These are phyloP conservation scores for Herpetomonas samuelpessoai DNA, from an alignment of 208 protist species.

Conservation along the genomic window DNA sequence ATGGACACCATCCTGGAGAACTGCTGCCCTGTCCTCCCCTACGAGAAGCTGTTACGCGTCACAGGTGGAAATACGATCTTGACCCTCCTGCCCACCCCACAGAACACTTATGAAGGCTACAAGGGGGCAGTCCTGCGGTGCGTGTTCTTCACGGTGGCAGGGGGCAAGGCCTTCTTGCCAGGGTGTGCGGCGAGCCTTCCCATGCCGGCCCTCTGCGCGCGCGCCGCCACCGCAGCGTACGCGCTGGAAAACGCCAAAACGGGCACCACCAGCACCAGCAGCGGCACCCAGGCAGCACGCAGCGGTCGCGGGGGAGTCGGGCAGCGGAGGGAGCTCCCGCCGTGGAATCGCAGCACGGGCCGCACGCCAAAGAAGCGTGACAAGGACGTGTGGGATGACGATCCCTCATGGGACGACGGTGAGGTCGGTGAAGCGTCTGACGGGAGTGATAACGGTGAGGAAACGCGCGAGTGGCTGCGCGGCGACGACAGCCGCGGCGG, in stretches of 20 bases:
- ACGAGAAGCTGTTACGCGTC: background rate
- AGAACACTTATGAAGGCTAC: conserved; percentile 63
- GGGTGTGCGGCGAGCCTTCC: conserved; percentile 54
- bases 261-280: background rate
- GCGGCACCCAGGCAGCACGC: no score
- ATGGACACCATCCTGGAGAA: conserved; percentile 22
- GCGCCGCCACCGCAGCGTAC: conserved; percentile 12
- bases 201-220: conserved; percentile 37
- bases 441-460: background rate
- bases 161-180: conserved; percentile 53
- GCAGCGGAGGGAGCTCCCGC: background rate
- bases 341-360: background rate
- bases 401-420: no score
- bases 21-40: conserved; percentile 15
- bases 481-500: conserved; percentile 2
- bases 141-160: conserved; percentile 47
- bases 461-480: background rate
- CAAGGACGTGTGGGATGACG: no score
- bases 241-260: background rate
- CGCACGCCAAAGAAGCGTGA: no score
- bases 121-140: conserved; percentile 38
- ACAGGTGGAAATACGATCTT: conserved; percentile 62
- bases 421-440: no score
- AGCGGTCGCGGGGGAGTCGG: no score
- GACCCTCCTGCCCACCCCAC: conserved; percentile 68